Conservation (phyloP, 1,284 basidiomycete species). For the Mycosarcoma mackinlayi region DNA sequence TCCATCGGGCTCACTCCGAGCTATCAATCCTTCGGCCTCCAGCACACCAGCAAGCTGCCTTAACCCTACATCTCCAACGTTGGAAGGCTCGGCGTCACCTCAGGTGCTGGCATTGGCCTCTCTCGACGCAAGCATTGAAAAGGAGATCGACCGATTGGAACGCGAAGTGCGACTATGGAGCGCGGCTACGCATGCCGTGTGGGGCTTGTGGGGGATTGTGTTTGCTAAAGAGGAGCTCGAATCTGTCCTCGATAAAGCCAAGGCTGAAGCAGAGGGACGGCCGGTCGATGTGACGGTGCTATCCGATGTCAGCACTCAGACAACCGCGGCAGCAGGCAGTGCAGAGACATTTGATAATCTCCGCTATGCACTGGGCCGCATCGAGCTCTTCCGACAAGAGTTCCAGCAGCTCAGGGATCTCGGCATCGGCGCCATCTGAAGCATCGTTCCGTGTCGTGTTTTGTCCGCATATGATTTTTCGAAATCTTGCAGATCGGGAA, state of each 20-base stretch:
- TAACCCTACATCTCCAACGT: conserved; percentile 8
- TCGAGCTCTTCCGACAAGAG: conserved; percentile 62
- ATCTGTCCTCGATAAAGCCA: conserved; percentile 37
- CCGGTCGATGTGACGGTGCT: conserved; percentile 27
- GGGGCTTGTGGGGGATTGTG: conserved; percentile 66
- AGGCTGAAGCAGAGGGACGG: conserved; percentile 30
- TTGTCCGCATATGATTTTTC: not conserved
- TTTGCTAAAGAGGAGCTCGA: conserved; percentile 61
- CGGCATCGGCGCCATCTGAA: conserved; percentile 34
- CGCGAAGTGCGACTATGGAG: conserved; percentile 61
- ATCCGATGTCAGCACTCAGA: conserved; percentile 10
- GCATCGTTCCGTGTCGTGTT: not conserved
- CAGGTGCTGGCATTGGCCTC: conserved; percentile 40
- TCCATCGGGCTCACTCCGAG: conserved; percentile 22
- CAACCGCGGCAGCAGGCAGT: conserved; percentile 23
- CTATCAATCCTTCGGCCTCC: conserved; percentile 22
- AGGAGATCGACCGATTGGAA: conserved; percentile 63
- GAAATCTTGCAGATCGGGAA: conserved; percentile 1
- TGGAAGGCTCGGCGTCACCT: conserved; percentile 42
- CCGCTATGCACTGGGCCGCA: conserved; percentile 60
- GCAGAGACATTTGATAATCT: conserved; percentile 63
- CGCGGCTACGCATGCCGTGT: conserved; percentile 63
- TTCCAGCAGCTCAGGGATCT: conserved; percentile 36
- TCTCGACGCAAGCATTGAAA: conserved; percentile 50
- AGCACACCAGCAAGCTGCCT: conserved; percentile 34